Conservation (phyloP, 768 basidiomycete species). For the Russula compacta region DNA sequence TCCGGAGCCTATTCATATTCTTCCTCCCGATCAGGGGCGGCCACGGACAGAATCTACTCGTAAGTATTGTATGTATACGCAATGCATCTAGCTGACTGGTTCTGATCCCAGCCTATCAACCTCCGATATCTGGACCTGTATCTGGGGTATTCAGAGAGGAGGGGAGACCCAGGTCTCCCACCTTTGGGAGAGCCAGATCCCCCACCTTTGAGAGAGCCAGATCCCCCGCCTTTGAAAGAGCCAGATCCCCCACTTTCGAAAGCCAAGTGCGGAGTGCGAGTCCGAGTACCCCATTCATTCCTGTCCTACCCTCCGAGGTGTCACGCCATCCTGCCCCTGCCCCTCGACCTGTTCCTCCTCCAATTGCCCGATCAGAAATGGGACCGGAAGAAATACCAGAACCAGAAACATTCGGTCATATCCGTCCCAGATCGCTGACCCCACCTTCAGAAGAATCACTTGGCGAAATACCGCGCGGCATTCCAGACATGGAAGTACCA, state of each 20-base stretch:
- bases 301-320: background rate
- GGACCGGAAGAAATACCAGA: background rate
- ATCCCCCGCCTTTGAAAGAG: background rate
- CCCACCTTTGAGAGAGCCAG: background rate
- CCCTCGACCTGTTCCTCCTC: background rate
- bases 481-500: background rate
- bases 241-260: background rate
- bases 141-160: background rate
- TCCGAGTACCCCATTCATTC: constrained; percentile 5
- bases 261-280: background rate
- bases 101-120: constrained; percentile 2
- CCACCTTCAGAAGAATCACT: background rate
- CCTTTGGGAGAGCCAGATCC: too few relatives aligned
- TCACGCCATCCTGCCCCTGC: background rate
- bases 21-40: background rate
- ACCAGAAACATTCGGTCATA: constrained; percentile 1
- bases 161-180: background rate
- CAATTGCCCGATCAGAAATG: background rate
- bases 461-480: background rate
- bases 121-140: constrained; percentile 7
- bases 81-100: background rate
- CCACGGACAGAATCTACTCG: constrained; percentile 1
- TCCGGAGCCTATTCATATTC: constrained; percentile 8
- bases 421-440: background rate
- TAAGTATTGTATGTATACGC: background rate